Base-by-base conservation (phyloP, 1,139 yeast genomes). In the Pichiaceae sp. region DNA sequence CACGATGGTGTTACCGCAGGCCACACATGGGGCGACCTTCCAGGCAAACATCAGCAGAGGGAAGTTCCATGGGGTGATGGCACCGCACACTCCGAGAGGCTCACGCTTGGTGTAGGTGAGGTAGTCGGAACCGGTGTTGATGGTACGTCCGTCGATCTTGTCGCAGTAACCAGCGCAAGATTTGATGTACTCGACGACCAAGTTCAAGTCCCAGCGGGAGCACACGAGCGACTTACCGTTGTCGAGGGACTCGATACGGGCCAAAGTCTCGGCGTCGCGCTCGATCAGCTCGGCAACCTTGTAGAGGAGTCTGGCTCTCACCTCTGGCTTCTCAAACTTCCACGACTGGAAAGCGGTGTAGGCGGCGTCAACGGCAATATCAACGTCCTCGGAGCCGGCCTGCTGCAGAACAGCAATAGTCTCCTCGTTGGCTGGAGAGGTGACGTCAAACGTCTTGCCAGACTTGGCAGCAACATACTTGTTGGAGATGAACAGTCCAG, bases 41-140 rank as follows among this genome's bases (percentile, higher is more conserved):
- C 94, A 83, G 18, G 84, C 64, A 52, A 78, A 70, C 85, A 83
- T 81, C 62, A 79, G 69, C 50, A 82, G 56, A 45, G 95, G 94
- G 72, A 81, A 85, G 62, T 85, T 85, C 94, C 95, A 85, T 45
- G 95, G 95, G 44, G 84, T 83, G 51, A 85, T 82, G 57, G 82
- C 89, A 41, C 91, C 94, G 63, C 89, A 80, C 35, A 85, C 91
- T 51, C 95, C 95, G 46, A 80, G 63, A 43, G 95, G 94, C 58
- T 83, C 93, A 45, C 73, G 70, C 40, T 64, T 55, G 16, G 80
- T 73, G 62, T 75, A 82, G 46, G 75, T 78, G 51, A 82, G 68
- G 52, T 77, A 77, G 32, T 66, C 55, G 35, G 66, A 64, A 51
- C 77, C 80, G 40, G 80, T 75, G 53, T 75, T 74, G 45, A 79